Conservation (phyloP, 352 stramenopile genomes). For the Salisapilia sapeloensis region DNA sequence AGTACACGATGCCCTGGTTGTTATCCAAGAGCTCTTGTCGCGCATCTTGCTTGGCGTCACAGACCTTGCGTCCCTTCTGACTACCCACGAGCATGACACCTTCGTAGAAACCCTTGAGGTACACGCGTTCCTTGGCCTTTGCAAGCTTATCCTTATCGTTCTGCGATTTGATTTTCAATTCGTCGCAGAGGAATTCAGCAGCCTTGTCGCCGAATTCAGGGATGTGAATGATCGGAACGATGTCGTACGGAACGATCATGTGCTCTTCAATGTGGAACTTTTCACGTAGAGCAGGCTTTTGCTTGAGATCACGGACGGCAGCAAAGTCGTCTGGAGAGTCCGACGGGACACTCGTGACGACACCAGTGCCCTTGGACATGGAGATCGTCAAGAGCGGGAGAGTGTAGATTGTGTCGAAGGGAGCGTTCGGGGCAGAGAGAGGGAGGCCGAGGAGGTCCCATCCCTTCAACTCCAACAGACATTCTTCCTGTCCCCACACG, state of each 20-base stretch:
- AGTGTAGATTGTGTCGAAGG: constrained; percentile 98
- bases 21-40: constrained; percentile 93
- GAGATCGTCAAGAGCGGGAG: constrained; percentile 98
- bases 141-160: constrained; percentile 99
- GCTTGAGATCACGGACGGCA: constrained; percentile 96
- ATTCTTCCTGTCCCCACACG: constrained; percentile 80
- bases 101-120: constrained; percentile 99
- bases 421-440: constrained; percentile 89
- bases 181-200: constrained; percentile 92
- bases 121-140: constrained; percentile 96
- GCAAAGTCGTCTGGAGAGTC: constrained; percentile 99
- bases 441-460: constrained; percentile 94
- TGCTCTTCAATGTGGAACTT: constrained; percentile 98
- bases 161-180: constrained; percentile 96
- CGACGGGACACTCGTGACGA: constrained; percentile 98
- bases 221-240: constrained; percentile 99
- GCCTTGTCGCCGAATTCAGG: constrained; percentile 94
- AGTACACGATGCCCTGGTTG: constrained; percentile 93
- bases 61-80: constrained; percentile 93
- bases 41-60: constrained; percentile 94
- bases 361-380: constrained; percentile 98
- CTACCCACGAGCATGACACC: constrained; percentile 96
- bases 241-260: constrained; percentile 96
- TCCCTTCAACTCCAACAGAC: constrained; percentile 85
- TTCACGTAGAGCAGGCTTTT: constrained; percentile 94